phyloP scores from a whole-genome alignment of 2,329 filamentous ascomycete species.

The Venturia asperata region DNA sequence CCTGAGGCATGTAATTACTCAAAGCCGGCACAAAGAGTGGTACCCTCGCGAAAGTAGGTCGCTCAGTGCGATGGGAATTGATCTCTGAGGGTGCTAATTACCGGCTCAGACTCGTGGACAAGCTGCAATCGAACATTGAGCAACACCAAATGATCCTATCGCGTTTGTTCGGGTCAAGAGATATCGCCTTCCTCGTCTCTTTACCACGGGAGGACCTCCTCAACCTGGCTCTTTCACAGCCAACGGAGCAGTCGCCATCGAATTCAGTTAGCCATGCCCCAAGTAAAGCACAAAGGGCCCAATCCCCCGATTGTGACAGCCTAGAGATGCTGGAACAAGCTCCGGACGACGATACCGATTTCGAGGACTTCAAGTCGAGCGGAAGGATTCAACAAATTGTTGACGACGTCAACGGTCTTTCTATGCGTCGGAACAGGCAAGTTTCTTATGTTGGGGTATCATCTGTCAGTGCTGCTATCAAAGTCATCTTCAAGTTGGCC shows the following conservation, averaged over 20 bases:
- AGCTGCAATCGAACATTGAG: conserved; percentile 46
- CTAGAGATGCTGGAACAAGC: conserved; percentile 62
- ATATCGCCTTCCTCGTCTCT: conserved; percentile 34
- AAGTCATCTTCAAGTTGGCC: conserved; percentile 57
- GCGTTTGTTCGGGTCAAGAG: conserved; percentile 38
- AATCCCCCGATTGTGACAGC: conserved; percentile 45
- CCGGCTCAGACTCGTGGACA: conserved; percentile 50
- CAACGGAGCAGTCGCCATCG: conserved; percentile 27
- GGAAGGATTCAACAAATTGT: conserved; percentile 47
- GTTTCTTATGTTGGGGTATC: conserved; percentile 66
- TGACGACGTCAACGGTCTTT: conserved; percentile 65
- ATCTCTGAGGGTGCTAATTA: conserved; percentile 17
- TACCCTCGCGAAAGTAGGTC: conserved; percentile 68
- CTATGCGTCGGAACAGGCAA: conserved; percentile 52
- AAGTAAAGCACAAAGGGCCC: conserved; percentile 24
- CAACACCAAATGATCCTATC: conserved; percentile 38
- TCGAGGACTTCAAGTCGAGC: conserved; percentile 47
- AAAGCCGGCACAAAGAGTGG: conserved; percentile 68
- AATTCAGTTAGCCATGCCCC: not conserved
- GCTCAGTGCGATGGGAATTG: conserved; percentile 31
- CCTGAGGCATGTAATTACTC: conserved; percentile 74
- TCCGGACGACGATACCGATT: conserved; percentile 56
- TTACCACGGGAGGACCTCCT: conserved; percentile 40
- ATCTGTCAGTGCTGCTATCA: conserved; percentile 65
- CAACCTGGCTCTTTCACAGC: conserved; percentile 37